These are phyloP conservation scores for Puccinia horiana DNA, from an alignment of 1,284 basidiomycete species.

Conservation along the genomic window DNA sequence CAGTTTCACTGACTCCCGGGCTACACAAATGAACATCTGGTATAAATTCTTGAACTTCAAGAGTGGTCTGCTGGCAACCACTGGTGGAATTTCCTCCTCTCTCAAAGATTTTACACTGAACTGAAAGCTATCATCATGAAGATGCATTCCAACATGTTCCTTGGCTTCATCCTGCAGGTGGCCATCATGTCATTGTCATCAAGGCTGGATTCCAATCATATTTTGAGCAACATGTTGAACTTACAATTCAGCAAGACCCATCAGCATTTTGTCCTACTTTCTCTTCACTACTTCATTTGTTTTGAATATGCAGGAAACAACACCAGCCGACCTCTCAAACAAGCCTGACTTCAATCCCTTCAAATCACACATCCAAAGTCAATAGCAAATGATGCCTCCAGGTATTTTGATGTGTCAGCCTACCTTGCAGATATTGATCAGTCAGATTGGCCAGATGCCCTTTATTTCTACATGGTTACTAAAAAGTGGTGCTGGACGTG, in stretches of 20 bases:
- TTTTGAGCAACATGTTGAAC: neutral
- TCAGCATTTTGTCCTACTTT: neutral
- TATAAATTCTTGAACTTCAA: neutral
- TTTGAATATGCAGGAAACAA: neutral
- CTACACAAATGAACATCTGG: constrained; percentile 2
- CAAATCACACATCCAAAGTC: neutral
- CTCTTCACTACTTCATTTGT: too few species aligned
- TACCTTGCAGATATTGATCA: neutral
- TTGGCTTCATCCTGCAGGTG: neutral
- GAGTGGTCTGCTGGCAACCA: neutral
- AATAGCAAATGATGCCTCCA: neutral
- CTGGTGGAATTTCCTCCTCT: neutral
- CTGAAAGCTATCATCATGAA: neutral
- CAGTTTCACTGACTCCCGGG: neutral
- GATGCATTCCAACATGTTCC: neutral
- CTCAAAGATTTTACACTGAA: neutral
- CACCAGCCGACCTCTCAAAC: neutral
- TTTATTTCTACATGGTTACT: neutral
- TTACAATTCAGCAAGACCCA: neutral
- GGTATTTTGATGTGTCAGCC: neutral
- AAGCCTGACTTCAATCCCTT: neutral
- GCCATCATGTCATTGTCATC: neutral
- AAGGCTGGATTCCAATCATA: neutral
- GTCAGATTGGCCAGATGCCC: neutral
- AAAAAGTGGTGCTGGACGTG: neutral